Evolutionary conservation across 2,329 filamentous ascomycete genomes (phyloP), one percentile per base, ranked within the genome.

Genomic region (Penicillium brevicompactum): DNA sequence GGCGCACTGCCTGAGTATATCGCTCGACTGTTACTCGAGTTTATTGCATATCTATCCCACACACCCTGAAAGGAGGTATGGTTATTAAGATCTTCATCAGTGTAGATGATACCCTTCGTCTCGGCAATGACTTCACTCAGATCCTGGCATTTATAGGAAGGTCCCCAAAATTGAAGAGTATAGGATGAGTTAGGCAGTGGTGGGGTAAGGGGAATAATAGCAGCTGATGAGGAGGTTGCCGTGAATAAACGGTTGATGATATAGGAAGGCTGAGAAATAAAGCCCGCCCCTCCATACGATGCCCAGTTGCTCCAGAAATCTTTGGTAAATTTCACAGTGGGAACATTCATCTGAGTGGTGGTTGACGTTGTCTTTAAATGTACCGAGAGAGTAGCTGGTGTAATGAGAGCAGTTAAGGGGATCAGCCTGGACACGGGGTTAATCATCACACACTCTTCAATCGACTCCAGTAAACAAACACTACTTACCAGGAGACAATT

Each of bases 101-200:
- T 16, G 22, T 31, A 44, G 11, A 22, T 58, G 27, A 55, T 37
- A 31, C 51, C 55, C n/a, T 58, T 18, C 37, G 44, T 49, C 32
- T 58, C 48, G 14, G 42, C 24, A 16, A 58, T 34, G 22, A 34
- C 48, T 55, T 58, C 55, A 42, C 51, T 55, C 31, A 55, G 31
- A 27, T 42, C 14, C 40, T 55, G 55, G 37, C 52, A 58, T 34
- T 58, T 58, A 32, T 58, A 55, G 10, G 55, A 58, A 44, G 55
- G 55, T 5, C 55, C 55, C 55, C 55, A 58, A 34, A 58, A 58
- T 21, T 43, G n/a, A 16, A 58, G 52, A 2, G 37, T 41, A 46
- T 58, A 55, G 27, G 55, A 55, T 32, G 43, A 46, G 46, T 49
- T 50, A 40, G 55, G 40, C 16, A 51, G 50, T 18, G 42, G 51